Evolutionary conservation across 2,329 filamentous ascomycete genomes (phyloP), one percentile per base, ranked within the genome.

Genomic region (Aspergillus flavus): DNA sequence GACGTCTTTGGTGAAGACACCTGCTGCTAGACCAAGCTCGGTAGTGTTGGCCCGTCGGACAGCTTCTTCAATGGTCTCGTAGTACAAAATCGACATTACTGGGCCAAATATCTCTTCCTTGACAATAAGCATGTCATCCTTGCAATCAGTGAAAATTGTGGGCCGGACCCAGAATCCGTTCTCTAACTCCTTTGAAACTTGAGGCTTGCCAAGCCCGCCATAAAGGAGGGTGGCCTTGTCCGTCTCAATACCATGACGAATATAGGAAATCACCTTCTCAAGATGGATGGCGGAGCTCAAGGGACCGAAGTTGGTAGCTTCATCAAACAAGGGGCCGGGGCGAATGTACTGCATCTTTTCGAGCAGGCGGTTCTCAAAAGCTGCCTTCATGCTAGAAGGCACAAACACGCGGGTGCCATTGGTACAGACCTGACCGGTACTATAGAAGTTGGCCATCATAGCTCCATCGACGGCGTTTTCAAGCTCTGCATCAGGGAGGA

Each of bases 391-490:
- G 43, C 79, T 75, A 39, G 83, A 80, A 0, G 91, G 92, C 3
- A 97, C 85, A 75, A 96, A 96, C 39, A 96, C 93, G 12, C 93
- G 85, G 1, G 93, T 96, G 57, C 93, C 93, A 76, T 96, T 96
- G 57, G 93, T 96, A 84, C 93, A 97, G 57, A 96, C 93, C 78
- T 97, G 93, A 34, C 93, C 93, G 0, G 91, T 91, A 68, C 90
- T 93, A 83, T 91, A 96, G 81, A 96, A 96, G 78, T 96, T 96
- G 71, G 93, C 93, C 84, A 96, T 92, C 90, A 96, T 94, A 66
- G 92, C 93, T 34, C 92, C 91, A 72, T 96, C 90, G 39, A 92
- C 93, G n/a, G 93, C 93, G 71, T 87, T 87, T 53, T 92, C 89
- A 23, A 94, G 78, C 58, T 92, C 87, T 19, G 91, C 91, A 72